Evolutionary conservation across 169 alveolate species (phyloP), one percentile per base, ranked within the genome.

Genomic region (Plasmodium gallinaceum): DNA sequence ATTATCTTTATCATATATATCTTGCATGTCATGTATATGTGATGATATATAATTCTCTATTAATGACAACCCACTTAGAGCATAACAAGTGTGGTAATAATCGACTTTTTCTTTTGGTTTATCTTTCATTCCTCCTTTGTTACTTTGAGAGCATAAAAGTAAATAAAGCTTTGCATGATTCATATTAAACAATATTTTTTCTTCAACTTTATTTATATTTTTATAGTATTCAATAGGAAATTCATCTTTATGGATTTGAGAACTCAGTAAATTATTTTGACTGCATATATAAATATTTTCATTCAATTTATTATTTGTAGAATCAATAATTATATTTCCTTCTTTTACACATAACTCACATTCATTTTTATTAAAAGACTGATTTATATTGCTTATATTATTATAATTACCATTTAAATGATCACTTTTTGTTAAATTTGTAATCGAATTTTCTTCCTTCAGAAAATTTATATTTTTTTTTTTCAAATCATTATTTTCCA

Each of bases 31-130:
- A 6, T 58, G 54, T 14, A 3, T 32, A 39, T 66, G 71, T 39
- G 73, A 39, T 46, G 32, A 80, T 16, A 80, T 37, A 52, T 80
- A 69, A 26, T 80, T 80, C 43, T 80, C 71, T 61, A 91, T 88
- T 51, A 92, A 52, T 42, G 97, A 92, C 60, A 97, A 88, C 1
- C 99, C 99, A 71, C 98, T 93, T 26, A 97, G 92, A 58, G 98
- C 96, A 94, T 98, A 98, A 72, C 98, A 96, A 52, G 99, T 97
- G 94, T 98, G 99, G 83, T 97, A 98, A 64, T 95, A 93, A 93
- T 98, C 99, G 8, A 98, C 96, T 24, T 78, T 80, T 88, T 97
- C 97, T n/a, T 97, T 96, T 16, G 99, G 99, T 93, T 98, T 98
- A 94, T 98, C 99, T 62, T 96, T 93, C 54, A 98, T 74, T 32